Percentiles rank a stretch among this genome's conserved stretches.
These are phyloP conservation scores for Hericium rajendrae DNA, from an alignment of 768 basidiomycete species.

Conservation along the genomic window DNA sequence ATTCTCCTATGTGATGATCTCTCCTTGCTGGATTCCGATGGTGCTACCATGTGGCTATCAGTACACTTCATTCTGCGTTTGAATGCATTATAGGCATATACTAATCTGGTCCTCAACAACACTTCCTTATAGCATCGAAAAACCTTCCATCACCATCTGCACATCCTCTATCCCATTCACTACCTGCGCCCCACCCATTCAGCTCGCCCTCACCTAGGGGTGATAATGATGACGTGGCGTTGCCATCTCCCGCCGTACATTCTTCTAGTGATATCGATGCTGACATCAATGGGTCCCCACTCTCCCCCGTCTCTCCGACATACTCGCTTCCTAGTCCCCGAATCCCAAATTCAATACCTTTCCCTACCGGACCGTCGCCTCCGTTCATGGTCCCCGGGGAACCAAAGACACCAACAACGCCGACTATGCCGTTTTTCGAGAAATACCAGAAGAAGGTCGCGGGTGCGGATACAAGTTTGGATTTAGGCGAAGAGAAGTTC, in stretches of 20 bases:
- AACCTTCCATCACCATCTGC: not conserved
- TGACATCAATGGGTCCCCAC: conserved; percentile 2
- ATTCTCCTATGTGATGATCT: no score
- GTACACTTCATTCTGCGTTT: no score
- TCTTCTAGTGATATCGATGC: not conserved
- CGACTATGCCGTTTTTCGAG: conserved; percentile 44
- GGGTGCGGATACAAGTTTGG: not conserved
- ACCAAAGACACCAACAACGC: conserved; percentile 13
- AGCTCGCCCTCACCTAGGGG: no score
- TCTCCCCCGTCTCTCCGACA: conserved; percentile 3
- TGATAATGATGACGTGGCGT: not conserved
- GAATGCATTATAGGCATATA: no score
- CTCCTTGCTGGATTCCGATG: no score
- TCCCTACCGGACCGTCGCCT: conserved; percentile 15
- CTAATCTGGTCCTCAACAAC: no score
- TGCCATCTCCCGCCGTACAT: not conserved
- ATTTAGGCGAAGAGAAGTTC: not conserved
- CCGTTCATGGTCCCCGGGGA: conserved; percentile 18
- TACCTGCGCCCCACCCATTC: not conserved
- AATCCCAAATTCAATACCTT: conserved; percentile 14
- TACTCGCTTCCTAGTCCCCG: not conserved
- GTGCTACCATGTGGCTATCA: no score
- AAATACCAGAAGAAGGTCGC: conserved; percentile 28
- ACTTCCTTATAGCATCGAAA: no score
- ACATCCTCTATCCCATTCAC: not conserved